phyloP scores from a whole-genome alignment of 257 asterid species.

The Petunia axillaris region DNA sequence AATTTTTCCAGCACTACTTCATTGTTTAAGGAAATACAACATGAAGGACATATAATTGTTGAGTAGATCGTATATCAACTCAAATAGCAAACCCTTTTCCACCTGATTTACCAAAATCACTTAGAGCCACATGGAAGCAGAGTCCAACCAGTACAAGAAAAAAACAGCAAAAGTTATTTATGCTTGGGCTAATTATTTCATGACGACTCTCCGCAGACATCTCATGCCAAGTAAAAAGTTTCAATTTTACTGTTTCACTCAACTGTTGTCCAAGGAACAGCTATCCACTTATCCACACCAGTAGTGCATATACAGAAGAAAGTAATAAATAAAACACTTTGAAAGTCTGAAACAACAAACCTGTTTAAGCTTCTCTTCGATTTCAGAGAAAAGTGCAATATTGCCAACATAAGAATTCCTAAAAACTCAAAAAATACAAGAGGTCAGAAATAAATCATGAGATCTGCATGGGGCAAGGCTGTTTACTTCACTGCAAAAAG shows the following conservation, averaged over 20 bases:
- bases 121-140: background rate
- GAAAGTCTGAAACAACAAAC: conserved; percentile 44
- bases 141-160: conserved; percentile 12
- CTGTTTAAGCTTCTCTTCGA: conserved; percentile 79
- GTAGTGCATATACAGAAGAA: background rate
- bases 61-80: conserved; percentile 3
- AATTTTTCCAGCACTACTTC: conserved; percentile 4
- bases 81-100: background rate
- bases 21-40: background rate
- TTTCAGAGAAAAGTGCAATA: conserved; percentile 67
- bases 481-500: background rate
- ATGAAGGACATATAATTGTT: background rate
- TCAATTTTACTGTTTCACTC: background rate
- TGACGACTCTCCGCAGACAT: background rate
- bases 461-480: conserved; percentile 25
- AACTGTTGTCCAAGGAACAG: background rate
- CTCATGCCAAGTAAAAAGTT: conserved; percentile 12
- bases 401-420: conserved; percentile 87
- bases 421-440: conserved; percentile 34
- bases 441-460: conserved; percentile 28
- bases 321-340: background rate
- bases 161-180: background rate
- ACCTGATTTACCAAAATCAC: conserved; percentile 11
- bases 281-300: conserved; percentile 4
- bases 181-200: background rate